These are phyloP conservation scores for Neoboletus magnificus DNA, from an alignment of 768 basidiomycete genomes.

Conservation along the genomic window DNA sequence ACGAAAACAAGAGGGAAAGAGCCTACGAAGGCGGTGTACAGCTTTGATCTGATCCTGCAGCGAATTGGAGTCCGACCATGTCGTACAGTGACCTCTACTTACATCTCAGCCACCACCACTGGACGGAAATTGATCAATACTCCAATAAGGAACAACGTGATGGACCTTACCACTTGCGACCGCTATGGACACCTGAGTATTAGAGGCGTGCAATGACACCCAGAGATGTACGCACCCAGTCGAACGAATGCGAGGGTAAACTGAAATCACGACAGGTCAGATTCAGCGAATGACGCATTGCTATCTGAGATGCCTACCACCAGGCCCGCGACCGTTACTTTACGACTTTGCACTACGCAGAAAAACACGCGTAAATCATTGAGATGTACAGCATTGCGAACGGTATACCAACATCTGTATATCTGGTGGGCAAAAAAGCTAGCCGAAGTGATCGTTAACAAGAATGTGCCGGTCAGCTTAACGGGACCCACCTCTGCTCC, in stretches of 20 bases:
- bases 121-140: neutral
- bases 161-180: constrained; percentile 19
- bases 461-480: neutral
- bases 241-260: constrained; percentile 6
- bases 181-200: constrained; percentile 1
- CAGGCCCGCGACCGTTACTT: constrained; percentile 10
- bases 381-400: neutral
- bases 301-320: neutral
- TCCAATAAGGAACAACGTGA: neutral
- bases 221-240: constrained; percentile 8
- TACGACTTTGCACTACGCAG: constrained; percentile 15
- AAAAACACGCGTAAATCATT: neutral
- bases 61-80: neutral
- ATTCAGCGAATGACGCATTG: too few species aligned
- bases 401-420: constrained; percentile 16
- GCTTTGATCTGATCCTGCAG: constrained; percentile 12
- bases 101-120: constrained; percentile 19
- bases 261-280: too few species aligned
- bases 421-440: constrained; percentile 28
- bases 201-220: neutral
- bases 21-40: constrained; percentile 3
- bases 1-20: neutral
- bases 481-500: constrained; percentile 16
- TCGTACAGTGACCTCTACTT: neutral
- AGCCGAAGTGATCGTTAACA: neutral